Base-by-base conservation (phyloP, 352 stramenopile species). In the Pythium phragmitis region DNA sequence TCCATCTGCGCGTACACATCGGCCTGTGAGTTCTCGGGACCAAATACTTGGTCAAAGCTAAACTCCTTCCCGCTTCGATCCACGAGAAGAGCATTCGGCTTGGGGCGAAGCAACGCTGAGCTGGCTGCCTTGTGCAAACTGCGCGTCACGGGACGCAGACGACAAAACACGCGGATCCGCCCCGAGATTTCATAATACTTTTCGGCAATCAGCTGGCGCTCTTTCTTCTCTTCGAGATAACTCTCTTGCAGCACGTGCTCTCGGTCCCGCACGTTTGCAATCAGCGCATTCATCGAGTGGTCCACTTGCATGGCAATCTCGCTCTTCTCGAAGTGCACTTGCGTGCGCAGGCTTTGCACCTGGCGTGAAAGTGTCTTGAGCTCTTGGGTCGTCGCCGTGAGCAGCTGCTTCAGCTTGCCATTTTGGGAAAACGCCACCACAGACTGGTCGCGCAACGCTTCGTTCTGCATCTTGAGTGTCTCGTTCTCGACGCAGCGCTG, bases 1-100 rank as follows among this genome's bases (percentile, higher is more conserved):
- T 98, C 92, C 26, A 99, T 89, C 69, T 99, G 93, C 58, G 90
- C 76, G 70, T 98, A 99, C 48, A 99, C 92, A 60, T 97, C 84
- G 21, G 79, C 59, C 63, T 99, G 93, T 3, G 75, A 86, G 65
- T 89, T 88, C 53, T 98, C 87, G 0, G 91, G 83, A 16, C 92
- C 92, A 82, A 98, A 99, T 4, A 99, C 96, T 60, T 98, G 90
- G 73, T 99, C 97, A 69, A 99, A 99, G 7, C 85, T 84, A 71
- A 98, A 99, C 50, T 95, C 92, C 72, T 98, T 98, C 63, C 84
- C 92, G 41, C 85, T 89, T 8, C 70, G 84, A 14, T 94, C 73
- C 34, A 97, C 80, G 34, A 98, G 69, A 17, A 97, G 60, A 36
- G 91, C 96, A 60, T 98, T 96, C 8, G 81, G 92, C 23, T 91